Evolutionary conservation across 129 eudicot genomes (phyloP), one percentile per base, ranked within the genome.

Genomic region (Calendula officinalis): DNA sequence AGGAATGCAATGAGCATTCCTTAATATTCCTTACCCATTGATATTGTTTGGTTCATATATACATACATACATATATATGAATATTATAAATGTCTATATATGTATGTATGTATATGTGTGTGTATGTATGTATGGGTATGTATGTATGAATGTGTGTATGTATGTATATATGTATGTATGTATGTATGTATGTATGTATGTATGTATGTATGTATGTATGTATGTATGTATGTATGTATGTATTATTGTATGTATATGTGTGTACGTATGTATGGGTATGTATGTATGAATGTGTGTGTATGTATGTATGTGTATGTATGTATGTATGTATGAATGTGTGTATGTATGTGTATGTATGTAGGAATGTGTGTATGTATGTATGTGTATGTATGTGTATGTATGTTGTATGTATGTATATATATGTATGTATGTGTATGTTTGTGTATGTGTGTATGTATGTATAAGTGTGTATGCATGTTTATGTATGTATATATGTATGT

Each of bases 351-450:
- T 53, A 17, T 8, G 37, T 53, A 11, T 53, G 37, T 53, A 11
- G 1, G 37, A 3, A 11, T 53, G 37, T 53, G 3, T 3, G 37
- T 53, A 11, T 53, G 37, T 53, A 11, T 8, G 37, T 53, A 7
- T 53, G 37, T 53, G 6, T 56, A 27, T 56, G 11, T 56, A 56
- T 3, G 11, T 56, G 11, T 53, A 53, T 53, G 15, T 53, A 53
- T 8, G 15, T 53, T 45, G 10, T 45, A 3, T 45, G 10, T 45
- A 45, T 45, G 10, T 45, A 45, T 45, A 5, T 45, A 45, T 45
- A 5, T 45, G 5, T 45, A 5, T 45, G 5, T 45, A 5, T 45
- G 5, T 45, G 14, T 45, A 45, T 45, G 10, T 45, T 2, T 45
- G 10, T 45, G 5, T 45, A 5, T 45, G 5, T 45, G 14, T 45